phyloP scores from a whole-genome alignment of 352 stramenopile genomes.

The Pythium brachiatum region DNA sequence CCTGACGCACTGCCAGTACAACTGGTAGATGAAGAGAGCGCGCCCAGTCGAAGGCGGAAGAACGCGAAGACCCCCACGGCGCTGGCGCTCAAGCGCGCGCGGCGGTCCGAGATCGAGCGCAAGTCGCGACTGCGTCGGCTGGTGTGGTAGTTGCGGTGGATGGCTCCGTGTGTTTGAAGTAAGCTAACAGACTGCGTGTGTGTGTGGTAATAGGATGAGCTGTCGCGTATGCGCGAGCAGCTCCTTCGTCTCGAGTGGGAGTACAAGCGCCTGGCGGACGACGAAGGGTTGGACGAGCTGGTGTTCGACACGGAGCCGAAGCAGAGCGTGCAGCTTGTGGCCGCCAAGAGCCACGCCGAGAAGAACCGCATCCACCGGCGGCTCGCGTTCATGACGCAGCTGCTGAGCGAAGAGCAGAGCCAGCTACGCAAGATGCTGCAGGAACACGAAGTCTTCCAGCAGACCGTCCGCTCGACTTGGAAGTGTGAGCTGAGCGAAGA shows the following conservation, averaged over 20 bases:
- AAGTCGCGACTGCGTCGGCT: constrained; percentile 40
- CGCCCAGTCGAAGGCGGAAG: background rate
- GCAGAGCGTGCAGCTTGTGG: constrained; percentile 9
- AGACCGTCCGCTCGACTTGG: constrained; percentile 23
- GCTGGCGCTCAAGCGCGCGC: constrained; percentile 32
- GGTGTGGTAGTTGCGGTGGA: constrained; percentile 10
- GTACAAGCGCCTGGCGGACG: constrained; percentile 33
- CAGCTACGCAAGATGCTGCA: constrained; percentile 21
- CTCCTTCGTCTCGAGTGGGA: constrained; percentile 45
- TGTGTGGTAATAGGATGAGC: constrained; percentile 20
- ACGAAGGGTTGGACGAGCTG: constrained; percentile 22
- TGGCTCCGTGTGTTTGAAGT: background rate
- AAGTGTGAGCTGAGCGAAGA: constrained; percentile 25
- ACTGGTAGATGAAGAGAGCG: background rate
- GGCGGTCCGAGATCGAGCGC: constrained; percentile 63
- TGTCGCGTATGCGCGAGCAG: constrained; percentile 51
- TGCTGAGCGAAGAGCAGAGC: constrained; percentile 42
- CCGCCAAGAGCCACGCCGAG: constrained; percentile 14
- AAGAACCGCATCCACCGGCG: constrained; percentile 27
- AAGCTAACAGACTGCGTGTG: too few species aligned
- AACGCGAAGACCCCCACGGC: constrained; percentile 5
- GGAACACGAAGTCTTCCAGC: constrained; percentile 24
- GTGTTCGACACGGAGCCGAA: constrained; percentile 12
- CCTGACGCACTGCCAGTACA: background rate
- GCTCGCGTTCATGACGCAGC: constrained; percentile 34